Conservation (phyloP, 192 early-diverging fungal genomes). For the Phycomyces nitens region DNA sequence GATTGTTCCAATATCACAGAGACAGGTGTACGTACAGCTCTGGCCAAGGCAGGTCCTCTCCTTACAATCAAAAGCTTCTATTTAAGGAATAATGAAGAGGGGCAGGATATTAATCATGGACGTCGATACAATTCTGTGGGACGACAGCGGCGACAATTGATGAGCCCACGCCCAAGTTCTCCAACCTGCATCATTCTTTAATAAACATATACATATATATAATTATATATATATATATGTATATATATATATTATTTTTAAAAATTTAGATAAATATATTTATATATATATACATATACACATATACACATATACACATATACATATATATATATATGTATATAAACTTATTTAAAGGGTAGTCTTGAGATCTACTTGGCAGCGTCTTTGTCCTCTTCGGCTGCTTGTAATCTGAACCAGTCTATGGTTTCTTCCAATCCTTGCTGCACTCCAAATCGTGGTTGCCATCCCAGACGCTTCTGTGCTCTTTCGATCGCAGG, state of each 20-base stretch:
- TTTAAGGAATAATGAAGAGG: constrained; percentile 33
- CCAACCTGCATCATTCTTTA: constrained; percentile 20
- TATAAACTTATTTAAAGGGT: no score
- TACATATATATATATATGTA: no score
- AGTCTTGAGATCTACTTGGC: neutral
- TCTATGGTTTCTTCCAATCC: constrained; percentile 78
- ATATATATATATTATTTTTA: neutral
- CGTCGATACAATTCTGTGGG: neutral
- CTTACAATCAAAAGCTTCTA: constrained; percentile 48
- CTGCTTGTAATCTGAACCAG: constrained; percentile 55
- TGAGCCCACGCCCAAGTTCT: neutral
- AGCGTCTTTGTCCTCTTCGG: constrained; percentile 11
- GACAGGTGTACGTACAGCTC: constrained; percentile 38
- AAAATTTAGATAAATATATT: no score
- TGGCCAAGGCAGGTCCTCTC: constrained; percentile 30
- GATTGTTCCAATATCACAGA: constrained; percentile 50
- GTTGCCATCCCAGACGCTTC: constrained; percentile 65
- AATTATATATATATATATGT: no score
- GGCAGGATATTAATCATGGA: neutral
- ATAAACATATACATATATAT: neutral
- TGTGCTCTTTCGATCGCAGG: constrained; percentile 73
- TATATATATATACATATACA: neutral
- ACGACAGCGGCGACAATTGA: neutral
- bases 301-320: no score
- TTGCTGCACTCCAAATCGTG: constrained; percentile 70